These are phyloP conservation scores for Glaciozyma martinii DNA, from an alignment of 768 basidiomycete species.

Conservation along the genomic window DNA sequence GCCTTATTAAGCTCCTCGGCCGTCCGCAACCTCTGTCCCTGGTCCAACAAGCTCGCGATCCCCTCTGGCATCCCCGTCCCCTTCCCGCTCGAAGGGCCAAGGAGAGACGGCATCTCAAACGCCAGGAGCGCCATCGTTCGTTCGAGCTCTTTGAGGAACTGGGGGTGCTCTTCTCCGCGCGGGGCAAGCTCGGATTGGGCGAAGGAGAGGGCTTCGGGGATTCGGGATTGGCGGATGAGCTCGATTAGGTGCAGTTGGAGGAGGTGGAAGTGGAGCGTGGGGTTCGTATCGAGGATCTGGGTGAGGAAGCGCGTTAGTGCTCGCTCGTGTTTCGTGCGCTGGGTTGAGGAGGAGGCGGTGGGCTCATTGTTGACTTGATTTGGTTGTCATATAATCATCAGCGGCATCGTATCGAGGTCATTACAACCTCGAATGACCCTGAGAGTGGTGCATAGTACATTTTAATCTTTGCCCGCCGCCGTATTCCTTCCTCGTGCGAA, in stretches of 20 bases:
- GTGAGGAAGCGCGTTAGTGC: background rate
- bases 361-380: conserved; percentile 31
- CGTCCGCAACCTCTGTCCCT: conserved; percentile 84
- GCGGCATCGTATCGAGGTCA: conserved; percentile 12
- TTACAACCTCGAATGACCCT: conserved; percentile 27
- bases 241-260: conserved; percentile 96
- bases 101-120: conserved; percentile 40
- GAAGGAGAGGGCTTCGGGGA: conserved; percentile 73
- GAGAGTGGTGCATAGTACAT: conserved; percentile 37
- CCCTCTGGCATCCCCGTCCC: conserved; percentile 45
- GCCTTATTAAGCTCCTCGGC: conserved; percentile 93
- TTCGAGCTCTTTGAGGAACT: conserved; percentile 85
- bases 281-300: conserved; percentile 94
- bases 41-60: conserved; percentile 71
- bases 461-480: conserved; percentile 20
- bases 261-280: conserved; percentile 83
- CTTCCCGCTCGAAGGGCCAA: conserved; percentile 1
- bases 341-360: background rate
- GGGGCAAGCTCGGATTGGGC: conserved; percentile 91
- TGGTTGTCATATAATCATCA: conserved; percentile 32
- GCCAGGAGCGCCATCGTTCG: conserved; percentile 82
- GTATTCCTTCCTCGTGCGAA: background rate
- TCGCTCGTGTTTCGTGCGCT: background rate
- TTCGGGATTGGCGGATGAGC: conserved; percentile 70
- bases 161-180: conserved; percentile 86